phyloP scores from a whole-genome alignment of 116 monocot genomes.

The Phalaenopsis hybrid region DNA sequence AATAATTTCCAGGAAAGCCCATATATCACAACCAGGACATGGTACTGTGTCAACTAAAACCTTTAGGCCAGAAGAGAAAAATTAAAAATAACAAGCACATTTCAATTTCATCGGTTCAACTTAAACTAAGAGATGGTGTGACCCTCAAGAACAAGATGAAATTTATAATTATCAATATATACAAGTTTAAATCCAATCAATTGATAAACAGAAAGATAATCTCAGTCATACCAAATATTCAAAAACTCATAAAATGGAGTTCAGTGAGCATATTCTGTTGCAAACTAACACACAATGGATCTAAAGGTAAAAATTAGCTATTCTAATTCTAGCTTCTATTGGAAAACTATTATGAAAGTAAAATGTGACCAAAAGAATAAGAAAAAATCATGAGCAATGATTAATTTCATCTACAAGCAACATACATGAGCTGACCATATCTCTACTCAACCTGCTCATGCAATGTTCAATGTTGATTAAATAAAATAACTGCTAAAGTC shows the following conservation, averaged over 20 bases:
- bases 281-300: background rate
- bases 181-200: no score
- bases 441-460: no score
- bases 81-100: background rate
- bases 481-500: background rate
- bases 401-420: no score
- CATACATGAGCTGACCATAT: no score
- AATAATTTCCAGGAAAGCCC: no score
- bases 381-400: no score
- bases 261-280: background rate
- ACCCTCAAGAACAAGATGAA: background rate
- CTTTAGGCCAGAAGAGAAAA: background rate
- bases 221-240: background rate
- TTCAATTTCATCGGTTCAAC: slow-evolving; percentile 1
- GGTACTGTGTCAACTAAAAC: background rate
- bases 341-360: background rate
- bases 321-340: background rate
- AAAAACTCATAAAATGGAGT: background rate
- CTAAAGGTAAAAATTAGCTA: background rate
- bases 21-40: no score
- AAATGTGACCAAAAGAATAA: background rate
- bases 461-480: no score
- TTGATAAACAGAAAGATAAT: background rate
- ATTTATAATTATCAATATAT: background rate
- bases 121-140: background rate